These are phyloP conservation scores for Infundibulicybe gibba DNA, from an alignment of 768 basidiomycete species.

Conservation along the genomic window DNA sequence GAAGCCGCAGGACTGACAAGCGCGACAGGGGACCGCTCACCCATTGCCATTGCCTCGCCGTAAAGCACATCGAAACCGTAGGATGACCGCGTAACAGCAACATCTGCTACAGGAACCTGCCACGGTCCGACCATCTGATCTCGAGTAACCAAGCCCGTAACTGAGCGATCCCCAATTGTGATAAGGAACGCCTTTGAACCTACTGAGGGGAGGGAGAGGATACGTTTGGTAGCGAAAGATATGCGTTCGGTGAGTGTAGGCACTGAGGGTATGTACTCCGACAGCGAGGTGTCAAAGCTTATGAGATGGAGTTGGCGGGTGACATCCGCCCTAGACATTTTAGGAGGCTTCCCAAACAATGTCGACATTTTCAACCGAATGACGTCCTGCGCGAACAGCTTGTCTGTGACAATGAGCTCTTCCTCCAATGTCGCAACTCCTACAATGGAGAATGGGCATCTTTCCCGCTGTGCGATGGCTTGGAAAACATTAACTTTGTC, in stretches of 20 bases:
- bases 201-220: conserved; percentile 88
- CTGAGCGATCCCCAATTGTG: conserved; percentile 93
- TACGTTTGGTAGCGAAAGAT: conserved; percentile 65
- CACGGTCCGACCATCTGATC: conserved; percentile 99
- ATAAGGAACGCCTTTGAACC: conserved; percentile 97
- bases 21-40: conserved; percentile 93
- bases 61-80: conserved; percentile 84
- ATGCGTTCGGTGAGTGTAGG: conserved; percentile 44
- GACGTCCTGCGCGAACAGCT: conserved; percentile 72
- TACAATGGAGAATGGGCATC: conserved; percentile 92
- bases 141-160: conserved; percentile 91
- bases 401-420: conserved; percentile 86
- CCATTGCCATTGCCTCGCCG: conserved; percentile 99
- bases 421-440: conserved; percentile 82
- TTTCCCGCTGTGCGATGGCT: conserved; percentile 77
- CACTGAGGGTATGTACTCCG: conserved; percentile 54
- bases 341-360: conserved; percentile 94
- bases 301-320: conserved; percentile 34
- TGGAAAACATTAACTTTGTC: conserved; percentile 63
- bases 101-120: conserved; percentile 97
- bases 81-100: conserved; percentile 91
- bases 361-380: conserved; percentile 92
- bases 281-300: conserved; percentile 71
- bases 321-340: conserved; percentile 75
- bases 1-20: conserved; percentile 86